Conservation (phyloP, 2,329 filamentous ascomycete species). For the Ophiostoma himal-ulmi region DNA sequence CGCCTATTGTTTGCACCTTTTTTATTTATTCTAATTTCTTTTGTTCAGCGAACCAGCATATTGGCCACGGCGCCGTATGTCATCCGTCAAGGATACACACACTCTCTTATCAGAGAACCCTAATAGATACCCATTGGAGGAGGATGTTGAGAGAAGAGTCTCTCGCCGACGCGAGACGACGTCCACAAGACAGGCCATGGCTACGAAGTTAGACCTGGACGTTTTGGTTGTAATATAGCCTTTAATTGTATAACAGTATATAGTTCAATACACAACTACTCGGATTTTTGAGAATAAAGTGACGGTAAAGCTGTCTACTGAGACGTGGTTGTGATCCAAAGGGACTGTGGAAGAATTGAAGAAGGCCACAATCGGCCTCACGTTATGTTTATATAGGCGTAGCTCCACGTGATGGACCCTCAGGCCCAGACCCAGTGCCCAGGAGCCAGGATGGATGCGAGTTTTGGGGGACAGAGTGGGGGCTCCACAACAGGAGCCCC, state of each 20-base stretch:
- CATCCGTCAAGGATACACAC: neutral
- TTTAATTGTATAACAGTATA: slow-evolving; percentile 12
- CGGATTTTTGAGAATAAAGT: neutral
- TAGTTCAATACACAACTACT: neutral
- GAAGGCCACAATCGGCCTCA: neutral
- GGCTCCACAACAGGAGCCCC: slow-evolving; percentile 1
- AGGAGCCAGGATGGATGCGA: neutral
- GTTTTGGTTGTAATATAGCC: neutral
- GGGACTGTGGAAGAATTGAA: neutral
- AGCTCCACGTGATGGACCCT: slow-evolving; percentile 3
- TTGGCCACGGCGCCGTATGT: slow-evolving; percentile 6
- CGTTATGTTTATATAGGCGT: neutral
- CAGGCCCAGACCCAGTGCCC: neutral
- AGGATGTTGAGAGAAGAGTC: slow-evolving; percentile 7
- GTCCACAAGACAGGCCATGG: neutral
- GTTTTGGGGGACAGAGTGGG: neutral
- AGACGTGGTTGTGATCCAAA: neutral
- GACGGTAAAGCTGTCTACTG: neutral
- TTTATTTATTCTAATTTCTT: neutral
- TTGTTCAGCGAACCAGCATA: neutral
- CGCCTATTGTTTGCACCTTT: neutral
- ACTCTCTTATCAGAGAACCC: neutral
- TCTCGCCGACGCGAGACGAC: neutral
- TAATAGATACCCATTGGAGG: slow-evolving; percentile 15
- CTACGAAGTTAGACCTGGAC: neutral